Evolutionary conservation across 257 asterid species (phyloP).

Genomic region (Apocynum venetum): DNA sequence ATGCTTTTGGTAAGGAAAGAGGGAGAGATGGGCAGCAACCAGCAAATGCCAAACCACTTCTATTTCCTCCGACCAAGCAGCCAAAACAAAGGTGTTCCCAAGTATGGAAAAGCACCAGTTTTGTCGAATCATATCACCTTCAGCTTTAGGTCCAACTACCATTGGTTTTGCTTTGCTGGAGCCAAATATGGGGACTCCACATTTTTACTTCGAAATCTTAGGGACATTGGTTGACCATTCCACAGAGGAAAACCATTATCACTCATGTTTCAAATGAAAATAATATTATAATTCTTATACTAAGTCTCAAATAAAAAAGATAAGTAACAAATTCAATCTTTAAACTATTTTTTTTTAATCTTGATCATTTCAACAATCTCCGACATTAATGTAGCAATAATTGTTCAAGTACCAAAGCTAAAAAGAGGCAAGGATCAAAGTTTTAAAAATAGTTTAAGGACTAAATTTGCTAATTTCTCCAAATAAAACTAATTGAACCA

Average conservation of each 20-base stretch:
- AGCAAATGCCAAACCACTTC: not conserved
- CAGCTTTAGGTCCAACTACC: not conserved
- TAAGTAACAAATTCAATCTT: too few relatives aligned
- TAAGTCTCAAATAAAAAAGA: too few relatives aligned
- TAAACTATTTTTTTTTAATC: too few relatives aligned
- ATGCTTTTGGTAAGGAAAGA: conserved; percentile 7
- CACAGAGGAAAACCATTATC: not conserved
- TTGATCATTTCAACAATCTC: too few relatives aligned
- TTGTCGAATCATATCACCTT: not conserved
- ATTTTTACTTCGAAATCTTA: not conserved
- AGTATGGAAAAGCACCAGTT: not conserved
- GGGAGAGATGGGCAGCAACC: not conserved
- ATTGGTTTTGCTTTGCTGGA: not conserved
- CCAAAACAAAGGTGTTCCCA: conserved; percentile 7
- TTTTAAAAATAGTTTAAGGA: too few relatives aligned
- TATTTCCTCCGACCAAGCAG: not conserved
- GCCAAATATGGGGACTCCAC: conserved; percentile 1
- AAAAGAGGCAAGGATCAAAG: too few relatives aligned
- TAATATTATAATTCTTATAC: too few relatives aligned
- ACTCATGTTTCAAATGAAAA: not conserved
- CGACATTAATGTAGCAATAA: too few relatives aligned
- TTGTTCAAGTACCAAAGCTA: too few relatives aligned
- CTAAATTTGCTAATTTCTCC: too few relatives aligned
- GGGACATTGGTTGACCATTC: not conserved
- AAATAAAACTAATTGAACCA: too few relatives aligned